Evolutionary conservation across 1,139 yeast genomes (phyloP).

Genomic region (Kluyveromyces marxianus): DNA sequence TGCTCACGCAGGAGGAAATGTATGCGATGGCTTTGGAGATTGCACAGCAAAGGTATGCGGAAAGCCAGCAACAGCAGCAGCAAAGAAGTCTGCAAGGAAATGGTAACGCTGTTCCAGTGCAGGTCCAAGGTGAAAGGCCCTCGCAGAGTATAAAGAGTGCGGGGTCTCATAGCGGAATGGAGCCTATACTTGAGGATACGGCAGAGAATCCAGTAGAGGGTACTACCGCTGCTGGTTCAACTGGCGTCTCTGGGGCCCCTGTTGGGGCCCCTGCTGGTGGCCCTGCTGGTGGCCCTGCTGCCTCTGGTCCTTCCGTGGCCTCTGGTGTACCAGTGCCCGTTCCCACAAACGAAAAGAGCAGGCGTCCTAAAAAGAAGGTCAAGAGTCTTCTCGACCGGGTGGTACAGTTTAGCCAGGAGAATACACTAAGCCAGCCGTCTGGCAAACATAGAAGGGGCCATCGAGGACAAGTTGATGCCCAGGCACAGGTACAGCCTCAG

Average conservation of each 20-base stretch:
- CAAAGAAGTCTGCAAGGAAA: too few relatives aligned
- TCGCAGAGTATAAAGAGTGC: not conserved
- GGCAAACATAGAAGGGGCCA: not conserved
- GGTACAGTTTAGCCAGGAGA: conserved; percentile 28
- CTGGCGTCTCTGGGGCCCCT: too few relatives aligned
- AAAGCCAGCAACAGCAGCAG: not conserved
- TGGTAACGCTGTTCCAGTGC: too few relatives aligned
- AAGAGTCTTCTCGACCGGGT: conserved; percentile 23
- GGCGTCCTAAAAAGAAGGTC: conserved; percentile 14
- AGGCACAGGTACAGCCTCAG: not conserved
- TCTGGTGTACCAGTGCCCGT: not conserved
- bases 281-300: too few relatives aligned
- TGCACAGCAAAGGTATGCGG: conserved; percentile 18
- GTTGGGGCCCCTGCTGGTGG: too few relatives aligned
- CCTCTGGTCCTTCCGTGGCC: not conserved
- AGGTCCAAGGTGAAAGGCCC: not conserved
- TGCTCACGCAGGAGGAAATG: conserved; percentile 24
- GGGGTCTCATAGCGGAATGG: not conserved
- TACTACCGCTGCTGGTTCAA: too few relatives aligned
- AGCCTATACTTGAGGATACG: conserved; percentile 2
- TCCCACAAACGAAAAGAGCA: not conserved
- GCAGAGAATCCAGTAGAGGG: too few relatives aligned
- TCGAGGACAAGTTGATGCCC: not conserved
- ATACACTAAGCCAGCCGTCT: conserved; percentile 27
- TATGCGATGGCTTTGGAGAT: conserved; percentile 30